Evolutionary conservation across 169 alveolate species (phyloP).

Genomic region (Amoebophrya sp.): DNA sequence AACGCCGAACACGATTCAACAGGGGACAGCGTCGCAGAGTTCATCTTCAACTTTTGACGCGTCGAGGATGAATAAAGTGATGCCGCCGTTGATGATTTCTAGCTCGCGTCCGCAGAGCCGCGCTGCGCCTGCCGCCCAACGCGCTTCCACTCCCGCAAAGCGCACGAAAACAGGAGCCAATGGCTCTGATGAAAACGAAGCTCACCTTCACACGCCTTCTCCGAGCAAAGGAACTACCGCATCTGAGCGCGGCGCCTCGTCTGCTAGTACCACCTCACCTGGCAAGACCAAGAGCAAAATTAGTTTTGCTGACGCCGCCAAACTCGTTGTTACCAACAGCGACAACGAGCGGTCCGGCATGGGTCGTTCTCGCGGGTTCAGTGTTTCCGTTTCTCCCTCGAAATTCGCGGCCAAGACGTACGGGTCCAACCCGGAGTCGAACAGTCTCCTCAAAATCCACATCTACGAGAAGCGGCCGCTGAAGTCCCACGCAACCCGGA

Average conservation of each 20-base stretch:
- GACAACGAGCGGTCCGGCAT: neutral
- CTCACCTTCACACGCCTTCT: too few relatives aligned
- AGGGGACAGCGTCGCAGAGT: neutral
- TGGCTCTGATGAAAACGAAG: too few relatives aligned
- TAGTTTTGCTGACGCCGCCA: neutral
- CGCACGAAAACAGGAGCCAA: neutral
- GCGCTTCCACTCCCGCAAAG: neutral
- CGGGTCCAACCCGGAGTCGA: neutral
- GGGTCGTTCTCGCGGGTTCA: neutral
- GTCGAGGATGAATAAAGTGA: neutral
- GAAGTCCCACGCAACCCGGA: neutral
- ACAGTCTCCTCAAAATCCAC: neutral
- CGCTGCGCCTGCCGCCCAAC: too few relatives aligned
- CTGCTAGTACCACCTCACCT: neutral
- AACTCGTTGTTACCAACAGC: neutral
- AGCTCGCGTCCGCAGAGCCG: too few relatives aligned
- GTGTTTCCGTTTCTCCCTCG: neutral
- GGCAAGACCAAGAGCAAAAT: neutral
- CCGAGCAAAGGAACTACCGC: too few relatives aligned
- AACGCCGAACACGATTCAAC: neutral
- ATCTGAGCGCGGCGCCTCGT: neutral
- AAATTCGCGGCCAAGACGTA: too few relatives aligned
- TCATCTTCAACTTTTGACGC: neutral
- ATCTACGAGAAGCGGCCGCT: neutral
- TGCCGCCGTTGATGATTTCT: neutral